A percentile compares a stretch with the other conserved stretches of the same genome.
Conservation (phyloP, 345 rosid genomes). For the Eutrema heterophyllum region DNA sequence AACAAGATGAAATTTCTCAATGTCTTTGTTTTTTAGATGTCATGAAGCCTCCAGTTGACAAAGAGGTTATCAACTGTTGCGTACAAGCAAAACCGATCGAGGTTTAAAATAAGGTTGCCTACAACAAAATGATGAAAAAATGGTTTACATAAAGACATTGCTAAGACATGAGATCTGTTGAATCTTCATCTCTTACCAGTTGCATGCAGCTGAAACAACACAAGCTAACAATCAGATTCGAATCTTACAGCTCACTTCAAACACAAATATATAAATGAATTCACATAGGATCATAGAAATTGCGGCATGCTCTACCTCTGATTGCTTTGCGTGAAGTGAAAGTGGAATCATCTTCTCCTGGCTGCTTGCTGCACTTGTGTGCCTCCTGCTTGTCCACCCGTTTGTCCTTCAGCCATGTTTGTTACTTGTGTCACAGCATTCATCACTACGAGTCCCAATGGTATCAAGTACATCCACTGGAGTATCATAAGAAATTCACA, state of each 20-base stretch:
- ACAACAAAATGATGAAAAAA: constrained; percentile 7
- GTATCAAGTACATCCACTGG: constrained; percentile 97
- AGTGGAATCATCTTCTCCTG: constrained; percentile 53
- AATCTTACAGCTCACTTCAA: neutral
- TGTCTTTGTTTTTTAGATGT: neutral
- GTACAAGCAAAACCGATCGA: neutral
- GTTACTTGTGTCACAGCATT: constrained; percentile 91
- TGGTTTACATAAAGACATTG: neutral
- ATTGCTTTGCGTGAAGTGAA: neutral
- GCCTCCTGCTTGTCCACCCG: constrained; percentile 46
- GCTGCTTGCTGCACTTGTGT: constrained; percentile 45
- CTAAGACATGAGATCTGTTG: neutral
- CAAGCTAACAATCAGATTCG: neutral
- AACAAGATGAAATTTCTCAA: neutral
- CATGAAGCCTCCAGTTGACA: neutral
- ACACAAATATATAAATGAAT: neutral
- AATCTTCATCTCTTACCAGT: constrained; percentile 12
- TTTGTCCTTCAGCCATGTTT: constrained; percentile 79
- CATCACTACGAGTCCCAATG: constrained; percentile 86
- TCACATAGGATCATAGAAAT: neutral
- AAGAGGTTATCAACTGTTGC: neutral
- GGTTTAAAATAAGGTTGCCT: neutral
- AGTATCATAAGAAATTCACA: constrained; percentile 3
- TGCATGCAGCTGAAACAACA: constrained; percentile 16
- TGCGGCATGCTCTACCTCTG: neutral